Evolutionary conservation across 129 eudicot species (phyloP).

Genomic region (Helianthus tuberosus): DNA sequence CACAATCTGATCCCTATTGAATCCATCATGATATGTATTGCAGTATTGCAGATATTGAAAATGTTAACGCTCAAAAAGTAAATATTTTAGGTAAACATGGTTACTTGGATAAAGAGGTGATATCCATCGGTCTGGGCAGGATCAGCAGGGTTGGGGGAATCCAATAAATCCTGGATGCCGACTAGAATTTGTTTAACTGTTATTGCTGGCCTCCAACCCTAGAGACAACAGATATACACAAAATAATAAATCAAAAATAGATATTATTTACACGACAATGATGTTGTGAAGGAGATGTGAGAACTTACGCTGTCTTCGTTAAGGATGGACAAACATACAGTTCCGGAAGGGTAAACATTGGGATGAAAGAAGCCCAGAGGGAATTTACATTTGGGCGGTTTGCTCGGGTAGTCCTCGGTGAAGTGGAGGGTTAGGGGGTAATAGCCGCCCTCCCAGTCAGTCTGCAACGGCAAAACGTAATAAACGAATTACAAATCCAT

Average conservation of each 20-base stretch:
- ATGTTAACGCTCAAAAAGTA: background rate
- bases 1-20: no score
- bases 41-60: no score
- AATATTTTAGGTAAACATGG: background rate
- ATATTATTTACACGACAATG: background rate
- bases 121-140: slow-evolving; percentile 91
- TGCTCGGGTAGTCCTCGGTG: slow-evolving; percentile 84
- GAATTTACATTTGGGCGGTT: slow-evolving; percentile 90
- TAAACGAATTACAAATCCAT: slow-evolving; percentile 6
- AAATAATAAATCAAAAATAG: background rate
- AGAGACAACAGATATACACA: slow-evolving; percentile 1
- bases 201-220: slow-evolving; percentile 96
- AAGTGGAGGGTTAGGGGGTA: slow-evolving; percentile 70
- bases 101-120: slow-evolving; percentile 85
- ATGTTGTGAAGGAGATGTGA: background rate
- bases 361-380: slow-evolving; percentile 88
- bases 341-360: slow-evolving; percentile 92
- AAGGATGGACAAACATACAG: slow-evolving; percentile 85
- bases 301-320: slow-evolving; percentile 84
- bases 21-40: no score
- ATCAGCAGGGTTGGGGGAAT: slow-evolving; percentile 83
- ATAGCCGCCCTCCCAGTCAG: slow-evolving; percentile 85
- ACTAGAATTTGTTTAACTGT: slow-evolving; percentile 88
- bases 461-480: slow-evolving; percentile 41
- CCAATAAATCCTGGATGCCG: slow-evolving; percentile 87